Percentiles rank a stretch among this genome's conserved stretches.
These are phyloP conservation scores for Russula sp. DNA, from an alignment of 768 basidiomycete genomes.

Conservation along the genomic window DNA sequence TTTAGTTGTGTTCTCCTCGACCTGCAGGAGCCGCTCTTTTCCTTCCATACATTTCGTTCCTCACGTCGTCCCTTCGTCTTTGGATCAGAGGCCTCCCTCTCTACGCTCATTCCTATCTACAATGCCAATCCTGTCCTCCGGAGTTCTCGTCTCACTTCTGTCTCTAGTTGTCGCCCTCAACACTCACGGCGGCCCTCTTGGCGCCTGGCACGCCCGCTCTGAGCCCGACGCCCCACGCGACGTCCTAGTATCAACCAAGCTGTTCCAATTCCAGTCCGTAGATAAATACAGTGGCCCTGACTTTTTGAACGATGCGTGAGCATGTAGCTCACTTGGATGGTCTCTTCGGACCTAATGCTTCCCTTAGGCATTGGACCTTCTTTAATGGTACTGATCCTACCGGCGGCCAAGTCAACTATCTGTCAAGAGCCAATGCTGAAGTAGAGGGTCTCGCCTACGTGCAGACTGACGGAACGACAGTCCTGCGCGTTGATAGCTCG, in stretches of 20 bases:
- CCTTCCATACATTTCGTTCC: not conserved
- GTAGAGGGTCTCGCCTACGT: not conserved
- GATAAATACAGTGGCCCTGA: not conserved
- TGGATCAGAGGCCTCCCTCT: not conserved
- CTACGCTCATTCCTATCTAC: no score
- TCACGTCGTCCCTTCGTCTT: not conserved
- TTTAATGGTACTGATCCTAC: not conserved
- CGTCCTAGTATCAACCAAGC: not conserved
- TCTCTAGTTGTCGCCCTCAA: not conserved
- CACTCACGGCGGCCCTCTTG: not conserved
- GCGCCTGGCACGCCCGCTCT: no score
- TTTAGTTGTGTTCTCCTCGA: not conserved
- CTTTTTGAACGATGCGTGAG: not conserved
- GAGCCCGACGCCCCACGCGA: not conserved
- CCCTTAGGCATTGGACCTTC: not conserved
- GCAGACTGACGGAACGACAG: not conserved
- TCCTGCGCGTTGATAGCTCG: not conserved
- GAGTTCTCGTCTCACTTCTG: not conserved
- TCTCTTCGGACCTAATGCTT: not conserved
- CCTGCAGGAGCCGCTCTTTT: not conserved
- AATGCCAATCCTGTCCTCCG: not conserved
- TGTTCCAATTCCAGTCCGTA: not conserved
- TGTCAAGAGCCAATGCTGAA: not conserved
- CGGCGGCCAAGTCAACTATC: not conserved
- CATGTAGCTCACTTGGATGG: not conserved